These are phyloP conservation scores for Atractiella rhizophila DNA, from an alignment of 768 basidiomycete species.

Conservation along the genomic window DNA sequence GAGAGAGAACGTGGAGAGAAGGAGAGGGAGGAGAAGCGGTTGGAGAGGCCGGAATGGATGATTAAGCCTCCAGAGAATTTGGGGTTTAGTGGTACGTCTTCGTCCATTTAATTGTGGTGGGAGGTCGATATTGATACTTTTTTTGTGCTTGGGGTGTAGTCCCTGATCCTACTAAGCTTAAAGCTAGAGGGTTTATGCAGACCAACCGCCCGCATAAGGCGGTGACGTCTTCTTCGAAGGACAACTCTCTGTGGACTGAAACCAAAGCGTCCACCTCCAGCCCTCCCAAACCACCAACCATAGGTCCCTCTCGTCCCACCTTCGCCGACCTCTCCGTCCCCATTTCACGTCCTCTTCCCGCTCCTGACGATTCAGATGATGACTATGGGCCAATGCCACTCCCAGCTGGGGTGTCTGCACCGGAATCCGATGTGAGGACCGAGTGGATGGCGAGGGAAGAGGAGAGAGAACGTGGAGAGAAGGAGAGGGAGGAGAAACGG, in stretches of 20 bases:
- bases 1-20: conserved; percentile 44
- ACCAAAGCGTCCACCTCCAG: too few relatives aligned
- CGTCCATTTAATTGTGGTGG: too few relatives aligned
- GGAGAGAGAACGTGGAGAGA: conserved; percentile 49
- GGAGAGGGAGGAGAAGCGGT: too few relatives aligned
- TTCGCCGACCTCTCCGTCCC: too few relatives aligned
- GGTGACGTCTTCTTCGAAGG: conserved; percentile 21
- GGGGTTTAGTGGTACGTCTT: conserved; percentile 46
- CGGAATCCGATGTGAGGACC: conserved; percentile 15
- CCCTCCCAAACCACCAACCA: too few relatives aligned
- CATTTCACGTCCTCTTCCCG: too few relatives aligned
- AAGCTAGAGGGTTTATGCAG: conserved; percentile 47
- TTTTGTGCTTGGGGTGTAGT: too few relatives aligned
- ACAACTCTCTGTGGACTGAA: conserved; percentile 77
- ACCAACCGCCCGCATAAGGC: conserved; percentile 21
- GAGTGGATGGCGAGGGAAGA: conserved; percentile 60
- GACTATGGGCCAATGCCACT: conserved; percentile 66
- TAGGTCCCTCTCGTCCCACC: too few relatives aligned
- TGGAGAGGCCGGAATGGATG: conserved; percentile 98
- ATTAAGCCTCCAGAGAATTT: conserved; percentile 65
- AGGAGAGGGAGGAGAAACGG: conserved; percentile 28
- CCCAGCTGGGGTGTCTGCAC: conserved; percentile 26
- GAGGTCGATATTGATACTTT: too few relatives aligned
- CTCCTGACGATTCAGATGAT: conserved; percentile 38
- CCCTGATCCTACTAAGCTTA: conserved; percentile 64